Percentiles rank a stretch among this genome's conserved stretches.
Conservation (phyloP, 1,284 basidiomycete species). For the Waitea zeae region DNA sequence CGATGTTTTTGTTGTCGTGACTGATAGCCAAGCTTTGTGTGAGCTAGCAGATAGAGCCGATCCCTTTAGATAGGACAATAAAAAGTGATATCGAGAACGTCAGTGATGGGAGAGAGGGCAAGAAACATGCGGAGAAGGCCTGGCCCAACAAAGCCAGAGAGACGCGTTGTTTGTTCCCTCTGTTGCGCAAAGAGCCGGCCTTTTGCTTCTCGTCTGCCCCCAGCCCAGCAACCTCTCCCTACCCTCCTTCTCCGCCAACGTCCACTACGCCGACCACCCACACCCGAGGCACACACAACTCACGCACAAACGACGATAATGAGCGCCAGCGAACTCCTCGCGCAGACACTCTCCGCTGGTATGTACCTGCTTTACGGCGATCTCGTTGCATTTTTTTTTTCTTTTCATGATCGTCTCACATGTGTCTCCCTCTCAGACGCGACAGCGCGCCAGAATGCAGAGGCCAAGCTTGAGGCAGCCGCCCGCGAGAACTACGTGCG, state of each 20-base stretch:
- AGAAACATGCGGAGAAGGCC: too few relatives aligned
- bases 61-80: too few relatives aligned
- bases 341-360: slow-evolving; percentile 84
- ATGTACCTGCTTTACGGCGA: slow-evolving; percentile 17
- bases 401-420: slow-evolving; percentile 9
- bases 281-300: background rate
- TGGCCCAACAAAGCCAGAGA: background rate
- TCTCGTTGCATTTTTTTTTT: slow-evolving; percentile 8
- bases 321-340: slow-evolving; percentile 80
- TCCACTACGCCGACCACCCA: background rate
- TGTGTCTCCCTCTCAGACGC: slow-evolving; percentile 37
- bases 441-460: slow-evolving; percentile 76
- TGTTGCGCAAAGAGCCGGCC: background rate
- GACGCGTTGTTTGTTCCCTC: background rate
- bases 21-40: too few relatives aligned
- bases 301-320: slow-evolving; percentile 26
- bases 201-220: background rate
- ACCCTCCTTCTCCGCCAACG: background rate
- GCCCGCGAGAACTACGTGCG: slow-evolving; percentile 75
- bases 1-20: background rate
- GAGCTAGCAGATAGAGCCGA: too few relatives aligned
- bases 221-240: background rate
- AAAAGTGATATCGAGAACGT: too few relatives aligned
- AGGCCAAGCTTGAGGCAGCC: slow-evolving; percentile 72
- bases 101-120: too few relatives aligned